A percentile compares a stretch with the other conserved stretches of the same genome.
phyloP scores from a whole-genome alignment of 768 basidiomycete genomes.

The Leucocoprinus sp. region DNA sequence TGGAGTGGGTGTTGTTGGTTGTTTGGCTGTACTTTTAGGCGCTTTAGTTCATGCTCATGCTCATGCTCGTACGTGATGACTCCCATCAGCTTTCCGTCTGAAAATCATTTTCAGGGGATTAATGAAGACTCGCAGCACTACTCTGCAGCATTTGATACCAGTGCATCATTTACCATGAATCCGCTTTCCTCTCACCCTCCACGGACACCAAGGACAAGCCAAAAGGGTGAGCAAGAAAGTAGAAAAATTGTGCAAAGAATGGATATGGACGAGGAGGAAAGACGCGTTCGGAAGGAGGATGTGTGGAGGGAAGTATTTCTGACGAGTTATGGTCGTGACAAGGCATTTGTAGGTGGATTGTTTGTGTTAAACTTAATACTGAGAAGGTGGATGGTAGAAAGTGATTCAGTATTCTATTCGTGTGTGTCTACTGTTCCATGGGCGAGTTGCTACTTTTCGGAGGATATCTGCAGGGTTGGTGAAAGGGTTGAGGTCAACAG shows the following conservation, averaged over 20 bases:
- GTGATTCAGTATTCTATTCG: slow-evolving; percentile 78
- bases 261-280: slow-evolving; percentile 43
- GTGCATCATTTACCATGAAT: slow-evolving; percentile 70
- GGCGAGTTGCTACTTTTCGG: slow-evolving; percentile 37
- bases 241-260: slow-evolving; percentile 31
- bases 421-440: slow-evolving; percentile 66
- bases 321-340: slow-evolving; percentile 76
- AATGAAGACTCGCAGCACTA: slow-evolving; percentile 45
- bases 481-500: slow-evolving; percentile 52
- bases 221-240: slow-evolving; percentile 32
- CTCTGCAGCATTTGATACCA: slow-evolving; percentile 49
- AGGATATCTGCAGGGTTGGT: no score
- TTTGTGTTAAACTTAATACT: background rate
- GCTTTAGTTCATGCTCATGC: no score
- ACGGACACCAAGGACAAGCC: slow-evolving; percentile 57
- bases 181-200: slow-evolving; percentile 75
- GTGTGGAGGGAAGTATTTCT: slow-evolving; percentile 76
- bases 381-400: slow-evolving; percentile 45
- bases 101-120: slow-evolving; percentile 27
- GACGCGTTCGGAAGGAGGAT: slow-evolving; percentile 50
- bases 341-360: slow-evolving; percentile 62
- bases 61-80: slow-evolving; percentile 37
- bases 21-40: slow-evolving; percentile 1
- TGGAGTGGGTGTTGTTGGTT: slow-evolving; percentile 6
- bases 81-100: slow-evolving; percentile 51